Evolutionary conservation across 805 yeast species (phyloP).

Genomic region (Lipomyces anomalus): DNA sequence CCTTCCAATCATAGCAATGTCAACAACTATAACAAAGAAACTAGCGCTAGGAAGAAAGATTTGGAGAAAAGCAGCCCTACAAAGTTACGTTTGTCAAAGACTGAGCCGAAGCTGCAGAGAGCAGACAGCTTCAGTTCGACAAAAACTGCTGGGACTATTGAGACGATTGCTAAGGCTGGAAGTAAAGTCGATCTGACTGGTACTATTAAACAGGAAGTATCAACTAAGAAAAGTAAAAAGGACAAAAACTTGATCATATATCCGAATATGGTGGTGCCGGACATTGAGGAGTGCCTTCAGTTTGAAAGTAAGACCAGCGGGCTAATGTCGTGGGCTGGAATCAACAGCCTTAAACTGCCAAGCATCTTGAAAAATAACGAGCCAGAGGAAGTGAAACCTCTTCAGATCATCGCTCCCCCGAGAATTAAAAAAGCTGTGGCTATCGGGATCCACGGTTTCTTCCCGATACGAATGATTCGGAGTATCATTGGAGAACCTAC

Average conservation of each 20-base stretch:
- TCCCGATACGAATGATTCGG: constrained; percentile 79
- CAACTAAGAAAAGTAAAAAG: constrained; percentile 10
- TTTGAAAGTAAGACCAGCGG: not conserved
- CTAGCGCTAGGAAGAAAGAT: not conserved
- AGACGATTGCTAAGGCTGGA: not conserved
- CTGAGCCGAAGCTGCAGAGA: not conserved
- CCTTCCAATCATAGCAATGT: not conserved
- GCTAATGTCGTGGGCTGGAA: not conserved
- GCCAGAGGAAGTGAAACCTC: not conserved
- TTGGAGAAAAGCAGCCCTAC: not conserved
- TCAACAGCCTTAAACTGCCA: not conserved
- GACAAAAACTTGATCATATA: constrained; percentile 12
- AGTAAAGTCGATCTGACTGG: not conserved
- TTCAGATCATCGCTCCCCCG: constrained; percentile 13
- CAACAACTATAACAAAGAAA: not conserved
- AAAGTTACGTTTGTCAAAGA: not conserved
- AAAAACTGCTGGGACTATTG: not conserved
- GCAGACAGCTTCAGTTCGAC: not conserved
- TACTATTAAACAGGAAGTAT: constrained; percentile 3
- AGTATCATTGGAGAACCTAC: constrained; percentile 92
- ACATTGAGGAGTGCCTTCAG: constrained; percentile 17
- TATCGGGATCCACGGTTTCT: constrained; percentile 94
- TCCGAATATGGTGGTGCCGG: constrained; percentile 18
- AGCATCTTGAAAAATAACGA: not conserved
- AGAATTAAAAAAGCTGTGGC: constrained; percentile 52